phyloP scores from a whole-genome alignment of 2,329 filamentous ascomycete species.

The Fusarium buharicum region DNA sequence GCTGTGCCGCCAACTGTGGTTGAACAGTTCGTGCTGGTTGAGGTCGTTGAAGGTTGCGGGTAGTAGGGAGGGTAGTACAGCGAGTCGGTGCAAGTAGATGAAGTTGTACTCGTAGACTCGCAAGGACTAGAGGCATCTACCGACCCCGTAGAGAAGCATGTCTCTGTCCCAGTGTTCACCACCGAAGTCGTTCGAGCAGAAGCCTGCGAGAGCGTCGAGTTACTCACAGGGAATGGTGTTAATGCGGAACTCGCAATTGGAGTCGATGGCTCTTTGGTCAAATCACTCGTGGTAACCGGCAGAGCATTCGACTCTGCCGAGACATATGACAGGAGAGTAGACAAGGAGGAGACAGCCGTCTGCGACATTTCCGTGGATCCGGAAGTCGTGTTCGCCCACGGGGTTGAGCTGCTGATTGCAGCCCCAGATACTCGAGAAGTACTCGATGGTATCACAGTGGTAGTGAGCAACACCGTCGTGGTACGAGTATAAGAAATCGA shows the following conservation, averaged over 20 bases:
- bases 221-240: conserved; percentile 21
- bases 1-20: conserved; percentile 1
- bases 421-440: conserved; percentile 34
- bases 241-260: conserved; percentile 13
- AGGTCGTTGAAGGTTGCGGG: not conserved
- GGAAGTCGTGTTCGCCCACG: conserved; percentile 35
- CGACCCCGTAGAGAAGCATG: conserved; percentile 7
- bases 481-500: conserved; percentile 14
- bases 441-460: conserved; percentile 7
- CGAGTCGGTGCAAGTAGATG: conserved; percentile 33
- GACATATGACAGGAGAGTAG: conserved; percentile 7
- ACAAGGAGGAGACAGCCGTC: conserved; percentile 14
- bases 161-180: conserved; percentile 15
- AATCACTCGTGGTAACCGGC: conserved; percentile 8
- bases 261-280: conserved; percentile 21
- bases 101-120: conserved; percentile 15
- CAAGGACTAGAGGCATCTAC: conserved; percentile 22
- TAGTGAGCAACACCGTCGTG: conserved; percentile 17
- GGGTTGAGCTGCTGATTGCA: conserved; percentile 14
- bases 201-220: conserved; percentile 28
- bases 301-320: not conserved
- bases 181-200: conserved; percentile 17
- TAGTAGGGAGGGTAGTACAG: not conserved
- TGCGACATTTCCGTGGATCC: conserved; percentile 12
- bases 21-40: conserved; percentile 28